phyloP scores from a whole-genome alignment of 2,329 filamentous ascomycete species.

The Ascochyta rabiei region DNA sequence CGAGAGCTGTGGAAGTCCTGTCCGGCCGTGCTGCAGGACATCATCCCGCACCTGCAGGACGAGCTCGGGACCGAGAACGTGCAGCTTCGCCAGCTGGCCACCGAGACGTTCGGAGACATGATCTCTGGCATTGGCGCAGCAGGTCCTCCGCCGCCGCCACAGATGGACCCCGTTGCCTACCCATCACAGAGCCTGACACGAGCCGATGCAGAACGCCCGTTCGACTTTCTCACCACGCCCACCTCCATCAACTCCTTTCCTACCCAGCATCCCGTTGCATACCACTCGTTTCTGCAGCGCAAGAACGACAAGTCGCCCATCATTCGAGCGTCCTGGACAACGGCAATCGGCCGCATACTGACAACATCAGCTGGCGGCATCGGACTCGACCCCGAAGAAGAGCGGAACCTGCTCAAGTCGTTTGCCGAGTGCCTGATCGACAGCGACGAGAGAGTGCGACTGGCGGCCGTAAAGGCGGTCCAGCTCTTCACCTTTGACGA shows the following conservation, averaged over 20 bases:
- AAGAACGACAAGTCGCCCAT: conserved; percentile 83
- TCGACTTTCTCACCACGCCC: conserved; percentile 76
- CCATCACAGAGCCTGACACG: conserved; percentile 69
- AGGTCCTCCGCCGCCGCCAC: conserved; percentile 74
- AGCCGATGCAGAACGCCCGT: conserved; percentile 41
- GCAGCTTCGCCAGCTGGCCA: conserved; percentile 83
- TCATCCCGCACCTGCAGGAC: conserved; percentile 90
- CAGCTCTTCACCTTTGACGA: conserved; percentile 80
- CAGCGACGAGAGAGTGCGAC: conserved; percentile 85
- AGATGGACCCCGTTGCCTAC: conserved; percentile 81
- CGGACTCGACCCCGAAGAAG: conserved; percentile 82
- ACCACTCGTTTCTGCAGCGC: conserved; percentile 82
- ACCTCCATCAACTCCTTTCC: conserved; percentile 89
- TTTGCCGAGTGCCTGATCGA: conserved; percentile 84
- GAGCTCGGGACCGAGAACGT: conserved; percentile 91
- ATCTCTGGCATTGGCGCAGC: conserved; percentile 91
- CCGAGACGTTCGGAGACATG: conserved; percentile 94
- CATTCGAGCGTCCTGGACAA: conserved; percentile 86
- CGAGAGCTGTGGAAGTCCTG: conserved; percentile 93
- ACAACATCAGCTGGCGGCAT: conserved; percentile 91
- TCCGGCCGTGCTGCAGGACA: conserved; percentile 86
- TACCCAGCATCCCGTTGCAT: conserved; percentile 77
- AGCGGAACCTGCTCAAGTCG: conserved; percentile 73
- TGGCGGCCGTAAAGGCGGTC: conserved; percentile 86
- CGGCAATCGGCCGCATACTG: conserved; percentile 81